Percentiles rank a stretch among this genome's conserved stretches.
phyloP scores from a whole-genome alignment of 352 stramenopile species.

The Discostella stelligera region DNA sequence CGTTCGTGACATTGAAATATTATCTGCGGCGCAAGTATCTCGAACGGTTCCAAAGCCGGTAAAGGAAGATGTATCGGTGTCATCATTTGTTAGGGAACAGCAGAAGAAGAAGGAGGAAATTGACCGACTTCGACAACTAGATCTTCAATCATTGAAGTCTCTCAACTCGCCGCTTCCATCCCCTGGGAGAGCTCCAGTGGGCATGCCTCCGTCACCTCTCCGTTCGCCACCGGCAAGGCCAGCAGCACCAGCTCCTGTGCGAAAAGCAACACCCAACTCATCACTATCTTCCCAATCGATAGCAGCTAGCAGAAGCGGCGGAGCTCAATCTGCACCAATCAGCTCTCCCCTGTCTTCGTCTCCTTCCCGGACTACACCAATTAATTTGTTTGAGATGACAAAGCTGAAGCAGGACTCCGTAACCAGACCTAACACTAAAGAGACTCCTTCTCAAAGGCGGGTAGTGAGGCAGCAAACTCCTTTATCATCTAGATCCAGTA shows the following conservation, averaged over 20 bases:
- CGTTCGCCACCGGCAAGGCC: not conserved
- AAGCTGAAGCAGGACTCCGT: slow-evolving; percentile 24
- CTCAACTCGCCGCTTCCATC: slow-evolving; percentile 47
- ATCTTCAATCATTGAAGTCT: slow-evolving; percentile 36
- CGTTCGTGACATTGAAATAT: slow-evolving; percentile 33
- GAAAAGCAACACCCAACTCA: not conserved
- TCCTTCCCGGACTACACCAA: slow-evolving; percentile 1
- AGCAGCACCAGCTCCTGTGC: slow-evolving; percentile 4
- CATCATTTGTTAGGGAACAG: slow-evolving; percentile 49
- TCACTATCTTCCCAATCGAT: slow-evolving; percentile 35
- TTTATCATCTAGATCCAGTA: not conserved
- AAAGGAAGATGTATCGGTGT: slow-evolving; percentile 37
- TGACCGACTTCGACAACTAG: slow-evolving; percentile 32
- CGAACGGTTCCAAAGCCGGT: slow-evolving; percentile 36
- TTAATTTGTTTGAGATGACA: slow-evolving; percentile 33
- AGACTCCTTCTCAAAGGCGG: slow-evolving; percentile 14
- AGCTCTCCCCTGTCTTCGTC: not conserved
- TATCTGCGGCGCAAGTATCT: slow-evolving; percentile 33
- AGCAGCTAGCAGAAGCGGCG: slow-evolving; percentile 20
- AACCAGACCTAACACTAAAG: slow-evolving; percentile 1
- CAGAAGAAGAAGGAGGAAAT: slow-evolving; percentile 49
- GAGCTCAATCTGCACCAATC: not conserved
- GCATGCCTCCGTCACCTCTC: slow-evolving; percentile 8
- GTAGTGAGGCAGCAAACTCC: slow-evolving; percentile 38
- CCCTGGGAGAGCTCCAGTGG: slow-evolving; percentile 15